phyloP scores from a whole-genome alignment of 1,139 yeast species.

The Geotrichum bryndzae region DNA sequence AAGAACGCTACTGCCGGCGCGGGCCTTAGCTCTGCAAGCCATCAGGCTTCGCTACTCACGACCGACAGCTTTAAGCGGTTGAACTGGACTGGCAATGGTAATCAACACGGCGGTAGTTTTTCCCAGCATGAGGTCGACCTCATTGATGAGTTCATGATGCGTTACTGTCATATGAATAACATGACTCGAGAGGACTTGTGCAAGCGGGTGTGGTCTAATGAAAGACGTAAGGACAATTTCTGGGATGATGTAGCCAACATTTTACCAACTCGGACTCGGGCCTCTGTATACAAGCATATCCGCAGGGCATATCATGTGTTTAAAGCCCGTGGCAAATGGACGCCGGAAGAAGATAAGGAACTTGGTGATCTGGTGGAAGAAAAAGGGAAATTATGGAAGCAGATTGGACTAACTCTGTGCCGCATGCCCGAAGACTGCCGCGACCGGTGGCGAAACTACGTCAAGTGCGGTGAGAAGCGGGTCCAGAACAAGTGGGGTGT shows the following conservation, averaged over 20 bases:
- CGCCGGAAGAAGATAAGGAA: conserved; percentile 65
- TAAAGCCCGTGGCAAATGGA: conserved; percentile 85
- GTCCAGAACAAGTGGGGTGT: conserved; percentile 71
- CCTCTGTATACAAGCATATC: conserved; percentile 87
- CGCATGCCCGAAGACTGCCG: conserved; percentile 98
- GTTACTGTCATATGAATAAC: conserved; percentile 57
- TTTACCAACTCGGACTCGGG: conserved; percentile 76
- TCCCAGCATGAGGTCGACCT: conserved; percentile 60
- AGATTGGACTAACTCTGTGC: conserved; percentile 67
- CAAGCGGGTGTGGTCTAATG: conserved; percentile 80
- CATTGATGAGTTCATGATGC: conserved; percentile 63
- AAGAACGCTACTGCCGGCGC: conserved; percentile 8
- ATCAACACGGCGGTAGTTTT: conserved; percentile 45
- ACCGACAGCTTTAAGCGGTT: conserved; percentile 7
- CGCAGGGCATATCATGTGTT: conserved; percentile 84
- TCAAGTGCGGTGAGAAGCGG: conserved; percentile 77
- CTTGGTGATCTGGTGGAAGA: conserved; percentile 58
- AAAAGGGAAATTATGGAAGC: conserved; percentile 79
- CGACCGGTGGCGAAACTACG: conserved; percentile 92
- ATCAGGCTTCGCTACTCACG: background rate
- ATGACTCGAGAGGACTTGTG: conserved; percentile 65
- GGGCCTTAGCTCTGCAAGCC: background rate
- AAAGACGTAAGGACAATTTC: conserved; percentile 75
- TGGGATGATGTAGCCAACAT: conserved; percentile 80
- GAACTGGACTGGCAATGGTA: conserved; percentile 29